Percentiles rank a stretch among this genome's conserved stretches.
Evolutionary conservation across 78 protist species (phyloP).

Genomic region (Blattamonas nauphoetae): DNA sequence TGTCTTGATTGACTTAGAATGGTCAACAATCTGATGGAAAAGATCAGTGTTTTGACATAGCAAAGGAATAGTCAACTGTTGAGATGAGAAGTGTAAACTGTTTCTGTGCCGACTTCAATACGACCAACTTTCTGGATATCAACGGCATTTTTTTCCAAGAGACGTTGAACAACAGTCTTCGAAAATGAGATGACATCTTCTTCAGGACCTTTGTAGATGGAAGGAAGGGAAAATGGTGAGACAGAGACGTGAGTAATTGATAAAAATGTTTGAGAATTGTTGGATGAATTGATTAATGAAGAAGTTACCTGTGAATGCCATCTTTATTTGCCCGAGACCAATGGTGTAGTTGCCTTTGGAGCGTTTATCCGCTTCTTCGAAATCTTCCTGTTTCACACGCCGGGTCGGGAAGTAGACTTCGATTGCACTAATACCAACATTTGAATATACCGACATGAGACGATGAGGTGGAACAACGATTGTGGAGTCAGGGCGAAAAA

Average conservation of each 20-base stretch:
- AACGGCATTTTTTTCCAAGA: conserved; percentile 54
- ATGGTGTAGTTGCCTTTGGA: conserved; percentile 77
- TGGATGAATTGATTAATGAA: neutral
- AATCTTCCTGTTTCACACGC: conserved; percentile 58
- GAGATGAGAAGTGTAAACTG: conserved; percentile 10
- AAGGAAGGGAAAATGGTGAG: neutral
- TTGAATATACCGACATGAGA: neutral
- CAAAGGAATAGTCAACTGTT: neutral
- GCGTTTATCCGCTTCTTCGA: conserved; percentile 53
- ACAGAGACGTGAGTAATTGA: neutral
- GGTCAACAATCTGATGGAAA: conserved; percentile 62
- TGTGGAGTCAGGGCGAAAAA: too few relatives aligned
- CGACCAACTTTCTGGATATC: conserved; percentile 63
- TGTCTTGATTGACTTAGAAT: conserved; percentile 74
- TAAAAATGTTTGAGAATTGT: neutral
- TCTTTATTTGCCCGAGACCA: conserved; percentile 61
- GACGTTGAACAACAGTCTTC: conserved; percentile 46
- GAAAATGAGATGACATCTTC: conserved; percentile 84
- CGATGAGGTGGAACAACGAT: too few relatives aligned
- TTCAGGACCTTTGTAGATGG: conserved; percentile 15
- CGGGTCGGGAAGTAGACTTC: conserved; percentile 77
- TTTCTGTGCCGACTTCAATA: conserved; percentile 88
- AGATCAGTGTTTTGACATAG: too few relatives aligned
- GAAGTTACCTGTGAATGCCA: conserved; percentile 8
- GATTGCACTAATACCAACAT: conserved; percentile 76